phyloP scores from a whole-genome alignment of 148 eudicot species.

The Spergularia marina region DNA sequence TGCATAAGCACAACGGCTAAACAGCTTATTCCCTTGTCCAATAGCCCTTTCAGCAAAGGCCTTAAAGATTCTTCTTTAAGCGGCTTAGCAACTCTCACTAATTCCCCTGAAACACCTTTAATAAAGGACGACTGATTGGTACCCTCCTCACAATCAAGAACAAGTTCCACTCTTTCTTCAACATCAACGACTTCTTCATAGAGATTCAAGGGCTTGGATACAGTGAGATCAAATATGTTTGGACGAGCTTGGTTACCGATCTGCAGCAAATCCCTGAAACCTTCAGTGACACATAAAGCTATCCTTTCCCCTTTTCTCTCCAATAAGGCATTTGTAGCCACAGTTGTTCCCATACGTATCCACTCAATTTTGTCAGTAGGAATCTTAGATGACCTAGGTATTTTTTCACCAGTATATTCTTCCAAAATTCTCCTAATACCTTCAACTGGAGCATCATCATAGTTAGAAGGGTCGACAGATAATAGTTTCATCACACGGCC shows the following conservation, averaged over 20 bases:
- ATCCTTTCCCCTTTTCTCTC: conserved; percentile 97
- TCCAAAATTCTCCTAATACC: conserved; percentile 94
- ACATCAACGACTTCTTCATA: conserved; percentile 88
- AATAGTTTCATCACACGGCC: conserved; percentile 86
- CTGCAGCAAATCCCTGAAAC: conserved; percentile 81
- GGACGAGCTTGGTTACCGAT: conserved; percentile 99
- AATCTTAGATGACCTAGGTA: conserved; percentile 72
- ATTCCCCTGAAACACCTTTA: conserved; percentile 84
- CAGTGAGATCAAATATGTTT: conserved; percentile 88
- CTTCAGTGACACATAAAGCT: conserved; percentile 85
- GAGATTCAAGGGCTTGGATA: conserved; percentile 81
- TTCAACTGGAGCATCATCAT: conserved; percentile 96
- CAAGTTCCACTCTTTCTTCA: conserved; percentile 94
- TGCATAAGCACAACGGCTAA: conserved; percentile 92
- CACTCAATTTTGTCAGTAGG: conserved; percentile 94
- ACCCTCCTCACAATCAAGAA: conserved; percentile 40
- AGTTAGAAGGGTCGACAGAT: conserved; percentile 95
- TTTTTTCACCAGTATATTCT: conserved; percentile 64
- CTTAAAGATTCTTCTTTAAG: conserved; percentile 61
- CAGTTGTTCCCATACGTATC: conserved; percentile 99
- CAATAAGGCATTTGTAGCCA: conserved; percentile 89
- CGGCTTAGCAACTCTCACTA: conserved; percentile 65
- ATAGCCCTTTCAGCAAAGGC: conserved; percentile 59
- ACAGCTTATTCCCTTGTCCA: conserved; percentile 76
- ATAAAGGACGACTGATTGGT: conserved; percentile 31